Evolutionary conservation across 306 rosid genomes (phyloP).

Genomic region (Gleditsia sinensis): DNA sequence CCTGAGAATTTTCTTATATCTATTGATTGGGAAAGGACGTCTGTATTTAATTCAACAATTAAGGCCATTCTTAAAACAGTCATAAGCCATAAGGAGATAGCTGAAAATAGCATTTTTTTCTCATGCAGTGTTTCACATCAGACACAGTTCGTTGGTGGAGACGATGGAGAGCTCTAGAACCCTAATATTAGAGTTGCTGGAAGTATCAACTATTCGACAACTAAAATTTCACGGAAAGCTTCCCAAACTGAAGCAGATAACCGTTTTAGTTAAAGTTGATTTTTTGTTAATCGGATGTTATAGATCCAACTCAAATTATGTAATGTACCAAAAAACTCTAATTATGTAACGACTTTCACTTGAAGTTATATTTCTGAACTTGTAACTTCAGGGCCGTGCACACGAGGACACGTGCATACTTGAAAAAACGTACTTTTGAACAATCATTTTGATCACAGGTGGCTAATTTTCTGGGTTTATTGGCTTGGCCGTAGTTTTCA

Average conservation of each 20-base stretch:
- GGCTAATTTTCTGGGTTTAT: too few relatives aligned
- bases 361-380: background rate
- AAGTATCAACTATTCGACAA: conserved; percentile 18
- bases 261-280: conserved; percentile 1
- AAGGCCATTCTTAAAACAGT: background rate
- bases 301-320: conserved; percentile 26
- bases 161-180: conserved; percentile 63
- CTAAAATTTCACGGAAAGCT: conserved; percentile 2
- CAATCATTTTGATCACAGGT: background rate
- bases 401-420: background rate
- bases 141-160: conserved; percentile 37
- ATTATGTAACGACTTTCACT: conserved; percentile 21
- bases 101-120: conserved; percentile 20
- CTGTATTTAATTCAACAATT: background rate
- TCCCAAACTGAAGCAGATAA: conserved; percentile 21
- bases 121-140: conserved; percentile 48
- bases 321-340: too few relatives aligned
- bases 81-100: conserved; percentile 1
- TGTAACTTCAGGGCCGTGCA: background rate
- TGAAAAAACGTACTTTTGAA: background rate
- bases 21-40: background rate
- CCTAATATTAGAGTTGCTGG: conserved; percentile 13
- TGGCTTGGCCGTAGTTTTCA: too few relatives aligned
- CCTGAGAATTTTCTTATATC: background rate
- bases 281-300: background rate